Evolutionary conservation across 306 rosid species (phyloP).

Genomic region (Quercus glauca): DNA sequence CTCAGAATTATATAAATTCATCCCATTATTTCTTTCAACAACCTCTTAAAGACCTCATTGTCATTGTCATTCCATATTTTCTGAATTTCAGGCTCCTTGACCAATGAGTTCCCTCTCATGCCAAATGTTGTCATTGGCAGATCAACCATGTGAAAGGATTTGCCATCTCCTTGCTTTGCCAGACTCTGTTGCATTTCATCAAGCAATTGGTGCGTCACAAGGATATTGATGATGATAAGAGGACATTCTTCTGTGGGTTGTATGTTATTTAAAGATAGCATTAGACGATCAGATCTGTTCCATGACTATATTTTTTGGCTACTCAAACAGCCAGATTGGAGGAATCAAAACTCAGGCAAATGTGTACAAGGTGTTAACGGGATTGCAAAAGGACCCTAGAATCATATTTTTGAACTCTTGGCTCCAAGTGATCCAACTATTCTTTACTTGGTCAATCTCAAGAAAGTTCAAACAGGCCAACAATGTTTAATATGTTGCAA

Average conservation of each 20-base stretch:
- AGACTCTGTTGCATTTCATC: too few relatives aligned
- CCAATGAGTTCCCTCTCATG: slow-evolving; percentile 79
- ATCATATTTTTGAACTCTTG: not conserved
- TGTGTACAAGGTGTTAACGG: not conserved
- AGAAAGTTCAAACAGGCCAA: too few relatives aligned
- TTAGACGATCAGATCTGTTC: not conserved
- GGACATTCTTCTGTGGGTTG: not conserved
- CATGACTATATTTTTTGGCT: not conserved
- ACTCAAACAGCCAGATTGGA: not conserved
- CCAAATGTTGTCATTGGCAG: slow-evolving; percentile 91
- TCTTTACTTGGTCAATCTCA: not conserved
- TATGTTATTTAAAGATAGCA: not conserved
- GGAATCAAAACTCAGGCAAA: not conserved
- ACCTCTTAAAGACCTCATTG: slow-evolving; percentile 71
- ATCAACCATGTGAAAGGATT: slow-evolving; percentile 90
- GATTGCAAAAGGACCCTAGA: not conserved
- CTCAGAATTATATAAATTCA: slow-evolving; percentile 32
- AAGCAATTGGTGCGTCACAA: not conserved
- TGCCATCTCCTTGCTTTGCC: slow-evolving; percentile 73
- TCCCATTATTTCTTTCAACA: slow-evolving; percentile 70
- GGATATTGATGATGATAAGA: not conserved
- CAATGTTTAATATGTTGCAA: too few relatives aligned
- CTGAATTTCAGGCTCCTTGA: slow-evolving; percentile 92
- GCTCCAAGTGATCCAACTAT: not conserved
- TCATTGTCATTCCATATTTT: slow-evolving; percentile 74